Evolutionary conservation across 2,329 filamentous ascomycete species (phyloP).

Genomic region (Westerdykella sp.): DNA sequence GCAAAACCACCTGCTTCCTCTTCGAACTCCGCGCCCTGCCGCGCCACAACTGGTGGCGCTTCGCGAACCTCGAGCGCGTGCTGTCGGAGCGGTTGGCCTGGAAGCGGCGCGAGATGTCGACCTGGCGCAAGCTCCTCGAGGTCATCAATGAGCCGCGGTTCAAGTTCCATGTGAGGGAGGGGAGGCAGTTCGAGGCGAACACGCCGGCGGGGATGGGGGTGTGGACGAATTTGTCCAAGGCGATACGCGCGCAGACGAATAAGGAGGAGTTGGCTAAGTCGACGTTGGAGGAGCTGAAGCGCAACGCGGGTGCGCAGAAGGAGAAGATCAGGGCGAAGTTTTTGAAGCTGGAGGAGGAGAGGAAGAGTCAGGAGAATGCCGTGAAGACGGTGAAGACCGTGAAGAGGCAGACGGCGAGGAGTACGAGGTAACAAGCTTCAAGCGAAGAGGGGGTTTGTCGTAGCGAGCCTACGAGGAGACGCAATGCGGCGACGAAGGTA

Average conservation of each 20-base stretch:
- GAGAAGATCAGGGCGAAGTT: background rate
- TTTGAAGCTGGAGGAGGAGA: background rate
- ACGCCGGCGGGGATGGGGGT: slow-evolving; percentile 25
- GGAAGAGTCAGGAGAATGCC: slow-evolving; percentile 1
- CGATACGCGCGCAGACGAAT: slow-evolving; percentile 23
- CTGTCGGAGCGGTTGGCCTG: background rate
- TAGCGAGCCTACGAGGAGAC: too few relatives aligned
- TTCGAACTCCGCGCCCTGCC: slow-evolving; percentile 31
- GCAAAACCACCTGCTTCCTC: slow-evolving; percentile 23
- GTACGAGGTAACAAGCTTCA: slow-evolving; percentile 2
- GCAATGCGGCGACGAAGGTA: too few relatives aligned
- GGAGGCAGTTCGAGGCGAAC: slow-evolving; percentile 23
- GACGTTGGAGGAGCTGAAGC: background rate
- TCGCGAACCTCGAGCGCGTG: slow-evolving; percentile 31
- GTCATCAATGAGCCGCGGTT: slow-evolving; percentile 26
- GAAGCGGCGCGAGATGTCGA: slow-evolving; percentile 19
- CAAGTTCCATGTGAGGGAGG: slow-evolving; percentile 35
- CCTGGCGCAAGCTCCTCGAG: slow-evolving; percentile 13
- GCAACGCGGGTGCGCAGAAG: background rate
- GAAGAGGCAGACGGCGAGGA: slow-evolving; percentile 23
- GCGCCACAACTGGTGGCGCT: slow-evolving; percentile 13
- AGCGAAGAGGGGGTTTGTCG: too few relatives aligned
- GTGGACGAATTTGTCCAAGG: slow-evolving; percentile 29
- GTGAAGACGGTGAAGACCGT: slow-evolving; percentile 4
- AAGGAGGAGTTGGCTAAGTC: background rate